Conservation (phyloP, 768 basidiomycete genomes). For the Lentinus tigrinus region DNA sequence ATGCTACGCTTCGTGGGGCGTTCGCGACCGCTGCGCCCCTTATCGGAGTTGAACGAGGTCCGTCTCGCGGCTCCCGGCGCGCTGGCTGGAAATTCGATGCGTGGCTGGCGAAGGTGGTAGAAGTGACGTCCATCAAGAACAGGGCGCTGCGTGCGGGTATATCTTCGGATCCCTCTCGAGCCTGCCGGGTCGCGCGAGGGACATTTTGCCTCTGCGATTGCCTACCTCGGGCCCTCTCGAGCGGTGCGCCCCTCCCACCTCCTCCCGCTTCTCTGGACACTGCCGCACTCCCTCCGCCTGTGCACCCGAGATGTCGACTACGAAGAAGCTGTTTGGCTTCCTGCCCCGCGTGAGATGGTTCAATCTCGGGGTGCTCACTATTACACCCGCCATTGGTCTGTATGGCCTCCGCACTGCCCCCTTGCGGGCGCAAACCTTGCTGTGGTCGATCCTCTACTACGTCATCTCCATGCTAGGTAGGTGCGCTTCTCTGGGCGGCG, state of each 20-base stretch:
- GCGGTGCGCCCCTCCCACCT: neutral
- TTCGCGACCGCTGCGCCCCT: neutral
- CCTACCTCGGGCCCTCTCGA: neutral
- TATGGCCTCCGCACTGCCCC: conserved; percentile 62
- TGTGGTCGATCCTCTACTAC: conserved; percentile 73
- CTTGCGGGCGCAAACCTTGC: conserved; percentile 47
- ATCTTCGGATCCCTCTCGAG: neutral
- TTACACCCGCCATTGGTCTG: conserved; percentile 68
- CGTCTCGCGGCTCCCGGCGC: neutral
- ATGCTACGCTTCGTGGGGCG: neutral
- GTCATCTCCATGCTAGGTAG: conserved; percentile 29
- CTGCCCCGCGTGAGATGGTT: conserved; percentile 55
- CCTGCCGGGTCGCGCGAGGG: neutral
- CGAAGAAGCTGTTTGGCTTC: neutral
- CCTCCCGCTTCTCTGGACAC: neutral
- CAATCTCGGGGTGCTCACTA: conserved; percentile 65
- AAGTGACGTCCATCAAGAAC: neutral
- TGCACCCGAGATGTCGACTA: neutral
- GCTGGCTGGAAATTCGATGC: neutral
- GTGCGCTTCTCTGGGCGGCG: neutral
- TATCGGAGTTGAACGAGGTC: neutral
- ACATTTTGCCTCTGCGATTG: neutral
- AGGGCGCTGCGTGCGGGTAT: neutral
- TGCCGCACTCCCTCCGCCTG: neutral
- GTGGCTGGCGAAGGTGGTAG: neutral